phyloP scores from a whole-genome alignment of 2,329 filamentous ascomycete species.

The Curvularia spicifera region DNA sequence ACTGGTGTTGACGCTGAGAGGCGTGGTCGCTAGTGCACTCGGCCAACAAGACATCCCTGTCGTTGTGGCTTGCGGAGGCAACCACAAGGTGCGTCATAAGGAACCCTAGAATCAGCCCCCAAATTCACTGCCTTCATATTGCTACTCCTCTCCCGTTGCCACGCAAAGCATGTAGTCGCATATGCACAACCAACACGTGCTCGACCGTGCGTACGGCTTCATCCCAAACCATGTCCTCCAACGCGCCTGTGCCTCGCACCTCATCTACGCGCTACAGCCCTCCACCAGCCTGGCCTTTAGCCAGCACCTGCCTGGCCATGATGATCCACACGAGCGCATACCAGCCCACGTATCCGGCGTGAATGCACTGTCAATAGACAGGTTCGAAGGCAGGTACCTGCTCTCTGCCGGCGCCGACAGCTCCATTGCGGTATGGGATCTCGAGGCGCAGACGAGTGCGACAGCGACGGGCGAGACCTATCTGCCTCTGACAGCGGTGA shows the following conservation, averaged over 20 bases:
- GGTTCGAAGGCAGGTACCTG: constrained; percentile 79
- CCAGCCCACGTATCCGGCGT: constrained; percentile 79
- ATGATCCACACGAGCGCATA: constrained; percentile 48
- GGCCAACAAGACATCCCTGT: too few relatives aligned
- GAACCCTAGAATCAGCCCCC: neutral
- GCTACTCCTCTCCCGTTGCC: constrained; percentile 9
- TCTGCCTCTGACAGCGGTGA: constrained; percentile 37
- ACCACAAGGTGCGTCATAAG: constrained; percentile 26
- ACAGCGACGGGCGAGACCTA: constrained; percentile 27
- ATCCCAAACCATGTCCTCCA: constrained; percentile 66
- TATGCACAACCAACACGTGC: constrained; percentile 63
- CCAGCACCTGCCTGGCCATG: constrained; percentile 58
- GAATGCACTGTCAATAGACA: constrained; percentile 79
- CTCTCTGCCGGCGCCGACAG: constrained; percentile 87
- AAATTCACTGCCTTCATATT: neutral
- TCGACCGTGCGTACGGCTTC: constrained; percentile 76
- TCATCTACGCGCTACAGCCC: constrained; percentile 72
- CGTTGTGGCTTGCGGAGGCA: neutral
- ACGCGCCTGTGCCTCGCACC: constrained; percentile 67
- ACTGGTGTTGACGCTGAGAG: neutral
- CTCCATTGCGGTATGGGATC: constrained; percentile 84
- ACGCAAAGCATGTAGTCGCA: constrained; percentile 46
- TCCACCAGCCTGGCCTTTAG: constrained; percentile 71
- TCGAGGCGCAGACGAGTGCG: constrained; percentile 59
- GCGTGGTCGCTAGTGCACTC: neutral